Conservation (phyloP, 306 rosid genomes). For the Prosopis cineraria region DNA sequence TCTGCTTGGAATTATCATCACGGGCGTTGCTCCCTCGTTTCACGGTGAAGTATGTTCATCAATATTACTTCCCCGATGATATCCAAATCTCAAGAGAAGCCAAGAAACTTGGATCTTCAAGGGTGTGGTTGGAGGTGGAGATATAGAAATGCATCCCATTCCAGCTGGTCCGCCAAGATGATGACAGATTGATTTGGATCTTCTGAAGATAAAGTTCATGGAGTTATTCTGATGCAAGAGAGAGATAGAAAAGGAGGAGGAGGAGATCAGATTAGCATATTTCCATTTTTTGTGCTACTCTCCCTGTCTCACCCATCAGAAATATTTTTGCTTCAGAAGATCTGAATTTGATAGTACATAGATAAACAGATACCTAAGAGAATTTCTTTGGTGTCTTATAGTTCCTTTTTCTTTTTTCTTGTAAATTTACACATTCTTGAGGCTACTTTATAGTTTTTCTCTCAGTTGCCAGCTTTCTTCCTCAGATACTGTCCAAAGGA, state of each 20-base stretch:
- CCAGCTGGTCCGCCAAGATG: constrained; percentile 44
- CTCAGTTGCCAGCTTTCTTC: constrained; percentile 48
- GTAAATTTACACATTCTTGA: constrained; percentile 70
- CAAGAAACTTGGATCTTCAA: constrained; percentile 54
- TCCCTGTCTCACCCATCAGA: not conserved
- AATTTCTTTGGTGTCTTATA: constrained; percentile 28
- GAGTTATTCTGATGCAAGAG: not conserved
- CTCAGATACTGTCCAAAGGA: constrained; percentile 69
- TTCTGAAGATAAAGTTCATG: not conserved
- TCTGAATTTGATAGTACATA: not conserved
- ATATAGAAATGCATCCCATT: constrained; percentile 74
- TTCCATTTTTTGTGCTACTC: not conserved
- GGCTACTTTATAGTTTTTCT: constrained; percentile 58
- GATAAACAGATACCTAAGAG: not conserved
- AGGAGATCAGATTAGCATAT: not conserved
- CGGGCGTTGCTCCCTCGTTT: constrained; percentile 75
- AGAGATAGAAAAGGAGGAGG: not conserved
- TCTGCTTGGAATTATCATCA: constrained; percentile 54
- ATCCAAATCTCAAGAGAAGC: constrained; percentile 83
- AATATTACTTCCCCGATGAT: constrained; percentile 66
- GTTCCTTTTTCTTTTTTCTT: constrained; percentile 33
- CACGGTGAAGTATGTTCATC: constrained; percentile 57
- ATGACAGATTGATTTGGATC: not conserved
- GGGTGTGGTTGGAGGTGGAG: constrained; percentile 50
- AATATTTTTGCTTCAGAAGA: not conserved